phyloP scores from a whole-genome alignment of 768 basidiomycete genomes.

The Hypholoma fasciculare region DNA sequence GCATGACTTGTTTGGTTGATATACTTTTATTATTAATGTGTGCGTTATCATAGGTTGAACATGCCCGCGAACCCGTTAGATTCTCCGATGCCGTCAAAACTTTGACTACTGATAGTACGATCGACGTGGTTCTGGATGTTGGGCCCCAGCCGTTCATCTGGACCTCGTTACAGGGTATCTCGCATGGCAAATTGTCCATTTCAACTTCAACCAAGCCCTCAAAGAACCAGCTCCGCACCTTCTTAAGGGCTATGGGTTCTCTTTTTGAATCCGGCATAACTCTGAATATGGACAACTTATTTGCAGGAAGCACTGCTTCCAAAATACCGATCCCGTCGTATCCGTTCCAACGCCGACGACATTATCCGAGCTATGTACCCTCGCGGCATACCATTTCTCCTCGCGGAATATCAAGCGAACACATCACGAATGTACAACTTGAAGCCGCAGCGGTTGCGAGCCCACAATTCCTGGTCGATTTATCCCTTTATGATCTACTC shows the following conservation, averaged over 20 bases:
- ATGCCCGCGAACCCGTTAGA: conserved; percentile 28
- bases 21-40: neutral
- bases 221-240: conserved; percentile 18
- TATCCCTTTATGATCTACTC: conserved; percentile 16
- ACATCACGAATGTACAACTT: neutral
- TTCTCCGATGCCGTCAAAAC: conserved; percentile 18
- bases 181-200: neutral
- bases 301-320: conserved; percentile 1
- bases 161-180: conserved; percentile 19
- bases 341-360: conserved; percentile 27
- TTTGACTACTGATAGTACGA: conserved; percentile 1
- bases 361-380: conserved; percentile 23
- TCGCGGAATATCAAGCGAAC: neutral
- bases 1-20: neutral
- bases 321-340: conserved; percentile 27
- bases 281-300: conserved; percentile 18
- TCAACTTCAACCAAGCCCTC: conserved; percentile 7
- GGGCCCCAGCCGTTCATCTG: conserved; percentile 28
- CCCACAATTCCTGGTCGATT: conserved; percentile 15
- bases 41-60: conserved; percentile 20
- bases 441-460: neutral
- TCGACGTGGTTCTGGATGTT: conserved; percentile 24
- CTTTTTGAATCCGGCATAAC: conserved; percentile 19
- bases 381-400: conserved; percentile 4
- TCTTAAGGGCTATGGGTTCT: conserved; percentile 17